Conservation (phyloP, 2,329 filamentous ascomycete species). For the Fusarium paranaense region DNA sequence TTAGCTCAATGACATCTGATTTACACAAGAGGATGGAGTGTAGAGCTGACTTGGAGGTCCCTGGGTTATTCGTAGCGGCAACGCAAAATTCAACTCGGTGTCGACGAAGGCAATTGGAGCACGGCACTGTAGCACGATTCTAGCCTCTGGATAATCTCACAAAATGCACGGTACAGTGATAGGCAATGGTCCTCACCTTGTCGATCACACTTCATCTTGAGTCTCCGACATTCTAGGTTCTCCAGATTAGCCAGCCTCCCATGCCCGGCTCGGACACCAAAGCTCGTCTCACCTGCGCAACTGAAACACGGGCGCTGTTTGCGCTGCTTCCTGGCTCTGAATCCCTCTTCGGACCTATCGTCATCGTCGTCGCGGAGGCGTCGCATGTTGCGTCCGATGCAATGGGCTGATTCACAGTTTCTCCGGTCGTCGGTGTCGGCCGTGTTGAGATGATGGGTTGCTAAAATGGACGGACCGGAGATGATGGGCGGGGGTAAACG, state of each 20-base stretch:
- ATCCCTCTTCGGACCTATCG: constrained; percentile 1
- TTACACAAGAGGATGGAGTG: no score
- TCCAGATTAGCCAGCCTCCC: not conserved
- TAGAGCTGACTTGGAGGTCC: not conserved
- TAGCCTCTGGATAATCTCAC: not conserved
- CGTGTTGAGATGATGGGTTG: not conserved
- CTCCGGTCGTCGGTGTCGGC: not conserved
- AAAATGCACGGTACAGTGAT: not conserved
- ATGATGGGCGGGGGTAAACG: not conserved
- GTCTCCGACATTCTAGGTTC: constrained; percentile 6
- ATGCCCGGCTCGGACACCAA: not conserved
- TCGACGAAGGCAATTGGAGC: constrained; percentile 3
- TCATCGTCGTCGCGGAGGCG: not conserved
- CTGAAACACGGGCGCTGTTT: constrained; percentile 9
- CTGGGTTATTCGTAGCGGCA: not conserved
- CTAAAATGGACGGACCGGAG: not conserved
- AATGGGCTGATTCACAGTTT: not conserved
- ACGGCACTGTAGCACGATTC: constrained; percentile 1
- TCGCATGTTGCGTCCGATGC: constrained; percentile 7
- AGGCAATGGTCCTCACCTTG: not conserved
- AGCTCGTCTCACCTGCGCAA: constrained; percentile 2
- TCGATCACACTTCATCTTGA: constrained; percentile 12
- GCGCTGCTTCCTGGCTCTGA: constrained; percentile 1
- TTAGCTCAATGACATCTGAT: not conserved
- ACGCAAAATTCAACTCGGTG: constrained; percentile 2